Evolutionary conservation across 1,284 basidiomycete species (phyloP).

Genomic region (Microstroma glucosiphilum): DNA sequence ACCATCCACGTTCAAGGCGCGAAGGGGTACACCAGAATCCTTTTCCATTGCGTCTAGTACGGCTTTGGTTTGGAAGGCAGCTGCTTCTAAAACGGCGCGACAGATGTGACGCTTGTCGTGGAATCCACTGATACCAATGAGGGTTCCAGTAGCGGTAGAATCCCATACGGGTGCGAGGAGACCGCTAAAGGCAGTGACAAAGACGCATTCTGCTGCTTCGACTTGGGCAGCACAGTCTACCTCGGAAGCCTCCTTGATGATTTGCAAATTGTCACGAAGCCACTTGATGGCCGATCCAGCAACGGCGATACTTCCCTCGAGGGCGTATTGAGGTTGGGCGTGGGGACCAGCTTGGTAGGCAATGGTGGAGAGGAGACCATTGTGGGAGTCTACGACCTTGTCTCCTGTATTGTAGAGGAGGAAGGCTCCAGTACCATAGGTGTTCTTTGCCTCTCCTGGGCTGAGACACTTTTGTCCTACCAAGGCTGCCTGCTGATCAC

Average conservation of each 20-base stretch:
- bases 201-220: constrained; percentile 80
- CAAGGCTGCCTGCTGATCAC: constrained; percentile 93
- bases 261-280: constrained; percentile 78
- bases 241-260: constrained; percentile 74
- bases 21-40: constrained; percentile 67
- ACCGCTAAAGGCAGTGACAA: constrained; percentile 92
- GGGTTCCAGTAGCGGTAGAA: constrained; percentile 69
- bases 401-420: constrained; percentile 86
- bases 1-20: constrained; percentile 83
- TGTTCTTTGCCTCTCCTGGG: constrained; percentile 51
- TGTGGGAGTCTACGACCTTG: constrained; percentile 74
- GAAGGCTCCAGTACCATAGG: constrained; percentile 79
- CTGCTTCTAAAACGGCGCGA: constrained; percentile 76
- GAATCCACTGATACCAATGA: constrained; percentile 77
- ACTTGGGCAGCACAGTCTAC: constrained; percentile 74
- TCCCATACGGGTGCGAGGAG: constrained; percentile 85
- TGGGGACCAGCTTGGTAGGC: constrained; percentile 84
- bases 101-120: constrained; percentile 90
- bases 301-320: constrained; percentile 92
- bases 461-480: constrained; percentile 73
- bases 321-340: constrained; percentile 76
- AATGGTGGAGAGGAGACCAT: constrained; percentile 86
- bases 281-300: constrained; percentile 94
- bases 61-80: constrained; percentile 74
- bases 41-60: constrained; percentile 88